phyloP scores from a whole-genome alignment of 768 basidiomycete genomes.

The Russula griseocarnosa region DNA sequence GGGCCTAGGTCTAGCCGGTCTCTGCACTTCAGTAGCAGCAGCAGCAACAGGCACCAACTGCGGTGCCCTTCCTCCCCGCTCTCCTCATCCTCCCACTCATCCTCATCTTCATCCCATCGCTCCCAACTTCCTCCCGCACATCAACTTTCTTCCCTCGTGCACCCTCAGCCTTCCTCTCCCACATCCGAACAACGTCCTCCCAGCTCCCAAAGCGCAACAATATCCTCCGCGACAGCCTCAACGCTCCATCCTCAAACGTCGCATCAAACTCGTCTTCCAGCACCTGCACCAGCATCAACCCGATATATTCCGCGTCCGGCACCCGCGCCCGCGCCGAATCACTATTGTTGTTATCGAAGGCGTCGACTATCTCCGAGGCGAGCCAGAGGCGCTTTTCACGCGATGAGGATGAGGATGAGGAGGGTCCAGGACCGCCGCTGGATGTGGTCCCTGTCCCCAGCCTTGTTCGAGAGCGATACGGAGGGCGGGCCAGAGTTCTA shows the following conservation, averaged over 20 bases:
- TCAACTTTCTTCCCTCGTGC: constrained; percentile 53
- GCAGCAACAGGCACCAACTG: constrained; percentile 43
- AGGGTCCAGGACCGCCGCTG: constrained; percentile 61
- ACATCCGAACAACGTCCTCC: constrained; percentile 49
- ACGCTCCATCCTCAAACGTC: constrained; percentile 80
- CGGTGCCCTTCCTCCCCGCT: constrained; percentile 48
- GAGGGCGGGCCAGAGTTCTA: constrained; percentile 81
- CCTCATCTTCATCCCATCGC: constrained; percentile 47
- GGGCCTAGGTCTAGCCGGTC: constrained; percentile 48
- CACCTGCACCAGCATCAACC: constrained; percentile 75
- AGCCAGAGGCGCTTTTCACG: constrained; percentile 78
- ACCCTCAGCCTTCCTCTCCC: constrained; percentile 61
- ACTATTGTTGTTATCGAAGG: constrained; percentile 49
- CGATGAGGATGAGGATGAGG: constrained; percentile 37
- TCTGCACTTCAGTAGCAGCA: constrained; percentile 29
- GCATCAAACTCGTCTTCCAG: constrained; percentile 87
- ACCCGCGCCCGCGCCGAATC: not conserved
- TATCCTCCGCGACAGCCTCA: constrained; percentile 64
- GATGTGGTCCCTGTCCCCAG: too few relatives aligned
- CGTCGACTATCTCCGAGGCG: constrained; percentile 73
- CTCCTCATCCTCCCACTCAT: constrained; percentile 37
- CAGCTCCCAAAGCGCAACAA: constrained; percentile 65
- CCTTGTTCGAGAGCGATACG: constrained; percentile 78
- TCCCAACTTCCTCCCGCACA: constrained; percentile 41
- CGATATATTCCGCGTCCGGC: constrained; percentile 73